phyloP scores from a whole-genome alignment of 1,284 basidiomycete species.

The Salmacisia buchloeana region DNA sequence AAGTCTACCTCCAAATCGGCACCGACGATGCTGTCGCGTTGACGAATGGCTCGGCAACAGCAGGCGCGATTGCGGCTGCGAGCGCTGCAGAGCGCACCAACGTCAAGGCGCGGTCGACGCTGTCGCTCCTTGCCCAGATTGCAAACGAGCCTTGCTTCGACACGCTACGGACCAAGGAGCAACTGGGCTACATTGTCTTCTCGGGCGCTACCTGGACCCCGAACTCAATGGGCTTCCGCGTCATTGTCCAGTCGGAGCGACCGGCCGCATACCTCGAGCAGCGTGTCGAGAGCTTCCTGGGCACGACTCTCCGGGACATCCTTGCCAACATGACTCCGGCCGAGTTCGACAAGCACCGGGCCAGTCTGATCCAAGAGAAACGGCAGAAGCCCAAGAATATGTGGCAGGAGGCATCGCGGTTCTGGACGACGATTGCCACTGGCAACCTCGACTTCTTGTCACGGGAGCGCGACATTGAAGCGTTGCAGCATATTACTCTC shows the following conservation, averaged over 20 bases:
- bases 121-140: constrained; percentile 45
- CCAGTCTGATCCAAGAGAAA: constrained; percentile 44
- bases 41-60: constrained; percentile 61
- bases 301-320: constrained; percentile 59
- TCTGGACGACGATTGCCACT: constrained; percentile 64
- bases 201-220: constrained; percentile 29
- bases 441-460: constrained; percentile 40
- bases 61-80: constrained; percentile 44
- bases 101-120: constrained; percentile 30
- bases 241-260: constrained; percentile 86
- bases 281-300: constrained; percentile 80
- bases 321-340: constrained; percentile 33
- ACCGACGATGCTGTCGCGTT: constrained; percentile 54
- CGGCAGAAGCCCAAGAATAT: constrained; percentile 46
- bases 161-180: constrained; percentile 87
- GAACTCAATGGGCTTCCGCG: constrained; percentile 71
- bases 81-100: constrained; percentile 27
- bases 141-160: constrained; percentile 81
- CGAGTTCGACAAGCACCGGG: constrained; percentile 41
- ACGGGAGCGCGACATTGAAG: constrained; percentile 66
- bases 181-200: constrained; percentile 71
- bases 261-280: constrained; percentile 76
- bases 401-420: constrained; percentile 44
- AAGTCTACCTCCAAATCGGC: constrained; percentile 49
- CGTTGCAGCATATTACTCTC: constrained; percentile 65